Base-by-base conservation (phyloP, 345 rosid genomes). In the Mercurialis annua region DNA sequence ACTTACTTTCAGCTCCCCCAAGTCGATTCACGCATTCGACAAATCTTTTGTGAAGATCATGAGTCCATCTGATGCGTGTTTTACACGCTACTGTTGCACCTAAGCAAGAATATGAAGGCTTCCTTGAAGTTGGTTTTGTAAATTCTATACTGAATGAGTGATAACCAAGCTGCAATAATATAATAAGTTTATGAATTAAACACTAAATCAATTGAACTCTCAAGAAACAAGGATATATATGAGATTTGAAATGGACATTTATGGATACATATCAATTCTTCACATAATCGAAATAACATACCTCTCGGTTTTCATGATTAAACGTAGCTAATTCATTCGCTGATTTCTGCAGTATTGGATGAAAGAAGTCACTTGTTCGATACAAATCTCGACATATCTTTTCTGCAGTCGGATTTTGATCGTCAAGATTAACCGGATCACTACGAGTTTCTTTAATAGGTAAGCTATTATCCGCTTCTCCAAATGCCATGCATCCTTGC, bases 1-100 rank as follows among this genome's bases (percentile, higher is more conserved):
- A 49, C 64, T 62, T 58, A 71, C 83, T 80, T 40, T 73, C 72
- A 43, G 72, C 68, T 31, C 78, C 81, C 27, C 81, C 76, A 23
- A 71, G 76, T 50, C 14, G 62, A 67, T 73, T 43, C 21, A 77
- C 78, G n/a, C 76, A 65, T 44, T 70, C 72, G 21, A 70, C 78
- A n/a, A 80, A 80, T 42, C 73, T 72, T 34, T 46, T 64, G 61
- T 80, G 78, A 66, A 77, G 76, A 67, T 76, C 74, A 29, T 42
- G 66, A 27, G 71, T 76, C 83, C 83, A 80, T 70, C 60, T 73
- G 53, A 76, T 67, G n/a, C 78, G 54, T 3, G 64, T 36, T 50
- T 76, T 73, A 24, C 62, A 60, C 30, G 67, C 27, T 24, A 21
- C 36, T 23, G 47, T 44, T 34, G 66, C 23, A 42, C 40, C 61